Conservation (phyloP, 1,284 basidiomycete genomes). For the Macrocybe sp. region DNA sequence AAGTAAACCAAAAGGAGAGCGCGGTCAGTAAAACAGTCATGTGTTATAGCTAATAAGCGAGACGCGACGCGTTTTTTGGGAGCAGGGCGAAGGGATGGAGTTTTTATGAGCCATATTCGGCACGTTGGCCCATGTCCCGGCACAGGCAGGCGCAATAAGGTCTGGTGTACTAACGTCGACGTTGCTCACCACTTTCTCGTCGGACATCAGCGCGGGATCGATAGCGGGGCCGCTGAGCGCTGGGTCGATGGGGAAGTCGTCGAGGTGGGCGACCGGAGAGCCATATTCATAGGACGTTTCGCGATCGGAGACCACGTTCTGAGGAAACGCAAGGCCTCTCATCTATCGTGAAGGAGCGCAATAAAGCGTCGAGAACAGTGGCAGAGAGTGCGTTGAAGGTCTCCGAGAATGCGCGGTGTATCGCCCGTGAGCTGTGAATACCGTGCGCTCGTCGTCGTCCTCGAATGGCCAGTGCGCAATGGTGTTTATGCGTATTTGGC, state of each 20-base stretch:
- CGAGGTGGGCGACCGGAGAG: slow-evolving; percentile 47
- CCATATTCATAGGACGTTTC: slow-evolving; percentile 52
- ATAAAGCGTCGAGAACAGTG: too few species aligned
- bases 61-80: slow-evolving; percentile 48
- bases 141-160: slow-evolving; percentile 3
- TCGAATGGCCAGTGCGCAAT: too few species aligned
- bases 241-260: slow-evolving; percentile 73
- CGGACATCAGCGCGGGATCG: slow-evolving; percentile 45
- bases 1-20: slow-evolving; percentile 10
- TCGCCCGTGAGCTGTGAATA: too few species aligned
- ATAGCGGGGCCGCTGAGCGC: slow-evolving; percentile 46
- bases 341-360: slow-evolving; percentile 24
- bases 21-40: too few species aligned
- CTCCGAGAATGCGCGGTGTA: too few species aligned
- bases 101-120: slow-evolving; percentile 12
- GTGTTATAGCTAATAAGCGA: slow-evolving; percentile 17
- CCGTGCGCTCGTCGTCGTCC: too few species aligned
- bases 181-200: slow-evolving; percentile 15
- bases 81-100: slow-evolving; percentile 9
- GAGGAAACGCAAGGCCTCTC: slow-evolving; percentile 57
- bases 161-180: slow-evolving; percentile 24
- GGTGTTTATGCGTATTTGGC: too few species aligned
- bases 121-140: too few species aligned
- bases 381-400: too few species aligned
- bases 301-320: slow-evolving; percentile 40